phyloP scores from a whole-genome alignment of 352 stramenopile genomes.

The Phytophthora tentaculata region DNA sequence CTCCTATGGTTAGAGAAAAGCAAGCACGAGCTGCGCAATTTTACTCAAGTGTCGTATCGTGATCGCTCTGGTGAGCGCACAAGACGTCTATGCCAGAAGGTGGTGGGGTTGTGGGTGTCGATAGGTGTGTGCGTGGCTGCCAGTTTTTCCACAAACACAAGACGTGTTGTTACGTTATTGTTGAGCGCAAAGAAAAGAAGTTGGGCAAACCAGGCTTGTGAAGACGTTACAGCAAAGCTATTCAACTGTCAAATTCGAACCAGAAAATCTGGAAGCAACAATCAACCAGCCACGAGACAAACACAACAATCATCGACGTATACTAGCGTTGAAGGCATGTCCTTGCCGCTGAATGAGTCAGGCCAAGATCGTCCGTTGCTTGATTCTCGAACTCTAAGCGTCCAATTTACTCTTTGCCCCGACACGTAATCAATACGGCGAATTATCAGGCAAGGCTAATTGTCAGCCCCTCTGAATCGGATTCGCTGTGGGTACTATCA shows the following conservation, averaged over 20 bases:
- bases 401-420: neutral
- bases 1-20: too few relatives aligned
- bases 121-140: too few relatives aligned
- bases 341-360: neutral
- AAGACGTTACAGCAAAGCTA: neutral
- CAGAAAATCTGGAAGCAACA: too few relatives aligned
- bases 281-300: neutral
- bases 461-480: too few relatives aligned
- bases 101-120: too few relatives aligned
- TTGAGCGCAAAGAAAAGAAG: too few relatives aligned
- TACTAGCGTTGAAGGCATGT: neutral
- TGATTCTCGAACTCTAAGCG: neutral
- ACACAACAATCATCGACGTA: neutral
- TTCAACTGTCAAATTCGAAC: neutral
- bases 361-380: neutral
- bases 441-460: neutral
- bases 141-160: too few relatives aligned
- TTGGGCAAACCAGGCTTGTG: neutral
- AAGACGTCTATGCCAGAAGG: too few relatives aligned
- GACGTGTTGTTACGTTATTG: too few relatives aligned
- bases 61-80: too few relatives aligned
- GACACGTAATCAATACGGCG: neutral
- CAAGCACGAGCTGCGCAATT: too few relatives aligned
- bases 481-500: neutral
- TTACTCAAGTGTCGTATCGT: too few relatives aligned